These are phyloP conservation scores for Pyrenopolyporus hunteri DNA, from an alignment of 495 filamentous ascomycete genomes.

Conservation along the genomic window DNA sequence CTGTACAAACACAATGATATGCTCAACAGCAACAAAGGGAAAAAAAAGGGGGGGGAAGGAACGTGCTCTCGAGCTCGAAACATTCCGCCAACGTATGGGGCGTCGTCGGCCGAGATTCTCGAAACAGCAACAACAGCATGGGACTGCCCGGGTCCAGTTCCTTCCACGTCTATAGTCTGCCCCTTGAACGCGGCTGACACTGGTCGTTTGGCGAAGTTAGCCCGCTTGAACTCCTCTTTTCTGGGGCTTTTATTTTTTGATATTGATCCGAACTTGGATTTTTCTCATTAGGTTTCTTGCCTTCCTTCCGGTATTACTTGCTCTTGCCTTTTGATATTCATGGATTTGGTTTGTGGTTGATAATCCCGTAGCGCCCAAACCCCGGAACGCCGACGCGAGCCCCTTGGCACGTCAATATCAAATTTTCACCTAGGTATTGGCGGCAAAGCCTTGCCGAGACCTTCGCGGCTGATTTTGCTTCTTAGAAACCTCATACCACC, in stretches of 20 bases:
- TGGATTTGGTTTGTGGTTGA: conserved; percentile 22
- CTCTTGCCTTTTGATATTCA: conserved; percentile 34
- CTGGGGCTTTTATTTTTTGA: conserved; percentile 36
- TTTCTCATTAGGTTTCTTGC: conserved; percentile 43
- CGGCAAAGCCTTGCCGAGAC: conserved; percentile 62
- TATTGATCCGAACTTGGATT: conserved; percentile 38
- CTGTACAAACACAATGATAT: conserved; percentile 43
- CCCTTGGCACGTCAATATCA: conserved; percentile 6
- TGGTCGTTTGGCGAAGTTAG: background rate
- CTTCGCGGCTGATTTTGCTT: conserved; percentile 46
- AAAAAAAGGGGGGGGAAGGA: conserved; percentile 31
- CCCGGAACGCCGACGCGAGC: conserved; percentile 26
- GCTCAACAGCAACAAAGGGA: conserved; percentile 34
- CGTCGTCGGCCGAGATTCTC: background rate
- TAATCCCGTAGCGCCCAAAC: conserved; percentile 2
- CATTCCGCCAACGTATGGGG: background rate
- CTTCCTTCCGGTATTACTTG: conserved; percentile 31
- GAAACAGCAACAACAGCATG: background rate
- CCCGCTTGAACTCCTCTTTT: conserved; percentile 35
- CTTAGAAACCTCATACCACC: conserved; percentile 25
- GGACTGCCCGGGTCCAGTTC: background rate
- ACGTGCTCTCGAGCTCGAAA: conserved; percentile 5
- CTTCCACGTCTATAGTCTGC: background rate
- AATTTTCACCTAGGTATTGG: conserved; percentile 50
- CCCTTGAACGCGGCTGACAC: background rate